A percentile compares a stretch with the other conserved stretches of the same genome.
These are phyloP conservation scores for Chlorella sp. DNA, from an alignment of 139 green algal genomes.

Conservation along the genomic window DNA sequence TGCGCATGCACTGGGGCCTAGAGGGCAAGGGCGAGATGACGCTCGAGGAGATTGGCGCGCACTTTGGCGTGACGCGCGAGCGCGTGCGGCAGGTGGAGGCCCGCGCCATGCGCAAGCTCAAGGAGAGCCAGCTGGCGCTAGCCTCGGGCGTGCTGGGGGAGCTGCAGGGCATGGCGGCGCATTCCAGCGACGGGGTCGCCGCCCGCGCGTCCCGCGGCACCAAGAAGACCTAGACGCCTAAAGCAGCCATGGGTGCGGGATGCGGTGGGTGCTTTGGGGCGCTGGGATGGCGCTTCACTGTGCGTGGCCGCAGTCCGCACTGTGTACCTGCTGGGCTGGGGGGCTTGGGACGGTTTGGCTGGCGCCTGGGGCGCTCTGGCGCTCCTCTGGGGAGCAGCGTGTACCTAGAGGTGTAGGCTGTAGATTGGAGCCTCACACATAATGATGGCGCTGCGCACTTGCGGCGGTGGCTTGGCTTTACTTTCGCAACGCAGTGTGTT, in stretches of 20 bases:
- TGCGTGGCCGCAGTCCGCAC: too few relatives aligned
- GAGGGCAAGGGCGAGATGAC: slow-evolving; percentile 64
- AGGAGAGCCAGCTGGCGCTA: background rate
- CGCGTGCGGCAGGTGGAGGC: slow-evolving; percentile 96
- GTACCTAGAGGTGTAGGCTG: too few relatives aligned
- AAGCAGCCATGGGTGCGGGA: background rate
- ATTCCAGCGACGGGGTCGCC: background rate
- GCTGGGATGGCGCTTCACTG: too few relatives aligned
- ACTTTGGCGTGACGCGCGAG: slow-evolving; percentile 84
- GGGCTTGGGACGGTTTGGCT: too few relatives aligned
- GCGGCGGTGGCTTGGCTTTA: too few relatives aligned
- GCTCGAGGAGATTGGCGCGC: slow-evolving; percentile 82
- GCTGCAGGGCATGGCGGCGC: background rate
- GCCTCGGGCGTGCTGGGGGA: background rate
- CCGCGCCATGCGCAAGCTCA: background rate
- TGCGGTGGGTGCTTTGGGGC: too few relatives aligned
- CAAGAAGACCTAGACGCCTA: background rate
- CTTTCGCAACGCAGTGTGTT: too few relatives aligned
- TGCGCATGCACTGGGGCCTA: slow-evolving; percentile 90
- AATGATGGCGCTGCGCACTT: too few relatives aligned
- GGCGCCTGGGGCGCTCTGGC: too few relatives aligned
- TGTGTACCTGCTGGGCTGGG: too few relatives aligned
- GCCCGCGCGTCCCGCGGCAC: background rate
- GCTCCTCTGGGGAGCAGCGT: too few relatives aligned
- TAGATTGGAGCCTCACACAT: too few relatives aligned